Percentiles rank a stretch among this genome's conserved stretches.
Conservation (phyloP, 148 eudicot species). For the Rhododendron ovatum region DNA sequence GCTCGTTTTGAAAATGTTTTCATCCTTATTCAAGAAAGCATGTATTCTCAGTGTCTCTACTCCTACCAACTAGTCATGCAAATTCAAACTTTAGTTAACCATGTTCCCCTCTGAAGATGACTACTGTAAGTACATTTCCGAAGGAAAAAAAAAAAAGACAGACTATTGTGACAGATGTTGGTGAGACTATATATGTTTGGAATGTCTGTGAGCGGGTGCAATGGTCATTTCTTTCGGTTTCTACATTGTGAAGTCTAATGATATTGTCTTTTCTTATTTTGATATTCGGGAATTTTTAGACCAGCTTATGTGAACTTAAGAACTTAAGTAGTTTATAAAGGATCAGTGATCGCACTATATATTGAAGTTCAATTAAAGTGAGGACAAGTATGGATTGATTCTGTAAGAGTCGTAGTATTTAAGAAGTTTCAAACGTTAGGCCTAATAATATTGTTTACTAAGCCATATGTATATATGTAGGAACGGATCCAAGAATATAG, state of each 20-base stretch:
- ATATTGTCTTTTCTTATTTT: not conserved
- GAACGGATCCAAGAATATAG: no score
- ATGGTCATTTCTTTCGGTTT: not conserved
- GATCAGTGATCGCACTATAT: not conserved
- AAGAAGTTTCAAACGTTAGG: not conserved
- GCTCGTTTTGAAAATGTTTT: not conserved
- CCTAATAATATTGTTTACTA: not conserved
- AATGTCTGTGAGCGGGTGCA: not conserved
- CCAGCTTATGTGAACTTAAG: not conserved
- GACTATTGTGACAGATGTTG: not conserved
- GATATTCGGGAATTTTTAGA: not conserved
- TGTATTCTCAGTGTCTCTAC: conserved; percentile 9
- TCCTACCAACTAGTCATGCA: conserved; percentile 39
- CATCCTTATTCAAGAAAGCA: not conserved
- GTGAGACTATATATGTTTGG: not conserved
- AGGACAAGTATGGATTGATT: not conserved
- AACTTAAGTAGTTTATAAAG: not conserved
- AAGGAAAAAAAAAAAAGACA: no score
- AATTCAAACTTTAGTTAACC: conserved; percentile 25
- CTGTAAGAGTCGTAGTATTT: not conserved
- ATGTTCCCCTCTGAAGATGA: conserved; percentile 7
- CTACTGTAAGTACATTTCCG: not conserved
- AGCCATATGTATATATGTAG: not conserved
- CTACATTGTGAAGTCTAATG: not conserved
- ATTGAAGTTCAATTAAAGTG: no score